phyloP scores from a whole-genome alignment of 257 asterid genomes.

The Solanum habrochaites region DNA sequence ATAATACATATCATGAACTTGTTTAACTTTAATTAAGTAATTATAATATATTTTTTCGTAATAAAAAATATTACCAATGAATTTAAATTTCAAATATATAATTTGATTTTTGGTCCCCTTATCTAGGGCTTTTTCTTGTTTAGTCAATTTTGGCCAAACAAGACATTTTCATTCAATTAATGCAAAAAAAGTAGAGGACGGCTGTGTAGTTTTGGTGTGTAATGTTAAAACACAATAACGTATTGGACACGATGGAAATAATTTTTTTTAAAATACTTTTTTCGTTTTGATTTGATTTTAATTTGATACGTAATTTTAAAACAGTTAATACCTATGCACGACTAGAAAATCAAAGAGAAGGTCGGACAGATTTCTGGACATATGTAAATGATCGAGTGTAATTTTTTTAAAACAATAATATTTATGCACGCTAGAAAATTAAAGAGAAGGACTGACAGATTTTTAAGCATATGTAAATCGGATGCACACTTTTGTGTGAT shows the following conservation, averaged over 20 bases:
- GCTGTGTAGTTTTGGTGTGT: not conserved
- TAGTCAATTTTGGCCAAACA: not conserved
- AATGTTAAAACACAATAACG: not conserved
- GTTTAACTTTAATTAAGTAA: not conserved
- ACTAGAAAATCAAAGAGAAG: not conserved
- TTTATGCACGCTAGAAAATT: not conserved
- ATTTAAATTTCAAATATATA: not conserved
- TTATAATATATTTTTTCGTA: not conserved
- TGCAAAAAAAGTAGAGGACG: not conserved
- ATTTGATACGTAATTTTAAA: too few relatives aligned
- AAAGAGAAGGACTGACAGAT: not conserved
- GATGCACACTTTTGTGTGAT: not conserved
- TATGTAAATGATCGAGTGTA: too few relatives aligned
- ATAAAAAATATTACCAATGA: not conserved
- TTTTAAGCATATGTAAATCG: not conserved
- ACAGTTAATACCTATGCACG: not conserved
- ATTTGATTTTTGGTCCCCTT: not conserved
- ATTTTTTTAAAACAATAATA: too few relatives aligned
- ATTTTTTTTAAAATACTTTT: too few relatives aligned
- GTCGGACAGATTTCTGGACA: accelerated
- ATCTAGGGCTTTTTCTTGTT: not conserved
- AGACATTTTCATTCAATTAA: not conserved
- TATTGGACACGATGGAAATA: not conserved
- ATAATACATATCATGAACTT: not conserved
- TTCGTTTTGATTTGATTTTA: not conserved